Evolutionary conservation across 495 filamentous ascomycete species (phyloP).

Genomic region (Penicillium cosmopolitanum): DNA sequence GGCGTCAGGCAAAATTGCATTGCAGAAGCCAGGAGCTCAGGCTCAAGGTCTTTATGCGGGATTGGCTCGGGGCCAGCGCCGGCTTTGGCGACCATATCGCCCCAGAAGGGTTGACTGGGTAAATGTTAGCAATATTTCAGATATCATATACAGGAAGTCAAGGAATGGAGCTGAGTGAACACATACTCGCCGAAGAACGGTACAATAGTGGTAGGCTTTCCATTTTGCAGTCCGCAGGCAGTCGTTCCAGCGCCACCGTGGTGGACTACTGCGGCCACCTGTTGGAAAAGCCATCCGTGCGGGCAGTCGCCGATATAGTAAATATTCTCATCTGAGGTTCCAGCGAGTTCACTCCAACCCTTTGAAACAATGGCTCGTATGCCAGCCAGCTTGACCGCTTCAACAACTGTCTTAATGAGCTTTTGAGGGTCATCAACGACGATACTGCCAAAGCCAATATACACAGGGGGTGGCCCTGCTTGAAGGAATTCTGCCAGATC

Average conservation of each 20-base stretch:
- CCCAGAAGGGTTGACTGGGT: constrained; percentile 76
- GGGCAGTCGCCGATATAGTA: constrained; percentile 65
- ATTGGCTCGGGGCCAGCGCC: constrained; percentile 25
- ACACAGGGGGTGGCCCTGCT: constrained; percentile 59
- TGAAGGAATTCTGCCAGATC: constrained; percentile 57
- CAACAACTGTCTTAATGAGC: constrained; percentile 56
- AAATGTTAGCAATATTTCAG: background rate
- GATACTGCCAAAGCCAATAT: constrained; percentile 72
- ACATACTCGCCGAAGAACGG: constrained; percentile 68
- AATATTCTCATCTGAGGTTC: constrained; percentile 47
- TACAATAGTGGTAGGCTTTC: constrained; percentile 62
- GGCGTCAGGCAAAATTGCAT: constrained; percentile 69
- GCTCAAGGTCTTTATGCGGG: constrained; percentile 58
- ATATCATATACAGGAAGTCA: background rate
- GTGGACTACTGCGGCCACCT: constrained; percentile 63
- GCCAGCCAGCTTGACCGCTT: constrained; percentile 54
- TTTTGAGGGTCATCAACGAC: constrained; percentile 62
- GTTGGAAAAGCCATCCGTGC: constrained; percentile 69
- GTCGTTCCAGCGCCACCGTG: constrained; percentile 72
- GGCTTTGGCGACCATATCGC: constrained; percentile 61
- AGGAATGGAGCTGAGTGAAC: background rate
- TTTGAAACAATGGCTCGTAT: constrained; percentile 63
- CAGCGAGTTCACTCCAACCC: constrained; percentile 67
- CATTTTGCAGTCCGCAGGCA: constrained; percentile 60
- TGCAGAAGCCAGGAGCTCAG: constrained; percentile 67